Percentiles rank a stretch among this genome's conserved stretches.
Evolutionary conservation across 176 grass and related monocot species (phyloP).

Genomic region (Avena sativa): DNA sequence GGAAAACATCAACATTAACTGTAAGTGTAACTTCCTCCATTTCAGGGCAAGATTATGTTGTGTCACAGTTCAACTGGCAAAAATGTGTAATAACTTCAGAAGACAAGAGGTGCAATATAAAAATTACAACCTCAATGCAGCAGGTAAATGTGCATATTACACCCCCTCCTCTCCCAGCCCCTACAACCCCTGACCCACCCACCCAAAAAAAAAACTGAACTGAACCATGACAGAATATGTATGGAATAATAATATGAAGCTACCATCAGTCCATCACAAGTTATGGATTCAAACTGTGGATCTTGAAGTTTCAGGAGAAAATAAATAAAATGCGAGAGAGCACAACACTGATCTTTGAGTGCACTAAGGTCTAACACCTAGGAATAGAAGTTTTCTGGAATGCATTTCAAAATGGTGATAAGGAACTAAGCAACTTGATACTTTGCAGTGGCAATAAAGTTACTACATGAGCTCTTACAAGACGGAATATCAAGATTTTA

Average conservation of each 20-base stretch:
- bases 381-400: slow-evolving; percentile 18
- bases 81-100: slow-evolving; percentile 8
- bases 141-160: neutral
- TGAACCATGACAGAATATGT: neutral
- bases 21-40: slow-evolving; percentile 30
- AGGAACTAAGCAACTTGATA: slow-evolving; percentile 3
- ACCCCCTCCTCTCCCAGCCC: neutral
- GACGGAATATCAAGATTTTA: neutral
- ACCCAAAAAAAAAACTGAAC: neutral
- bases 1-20: slow-evolving; percentile 28
- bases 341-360: neutral
- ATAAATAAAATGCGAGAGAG: neutral
- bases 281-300: slow-evolving; percentile 20
- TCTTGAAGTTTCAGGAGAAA: neutral
- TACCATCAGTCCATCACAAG: neutral
- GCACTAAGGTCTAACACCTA: neutral
- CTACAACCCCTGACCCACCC: neutral
- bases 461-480: neutral
- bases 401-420: slow-evolving; percentile 8
- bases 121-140: neutral
- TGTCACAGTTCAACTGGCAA: neutral
- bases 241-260: neutral
- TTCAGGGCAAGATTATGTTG: slow-evolving; percentile 15
- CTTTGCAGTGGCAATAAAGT: neutral
- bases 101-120: neutral